Evolutionary conservation across 495 filamentous ascomycete genomes (phyloP), one percentile per base, ranked within the genome.

Genomic region (Pyronema domesticum): DNA sequence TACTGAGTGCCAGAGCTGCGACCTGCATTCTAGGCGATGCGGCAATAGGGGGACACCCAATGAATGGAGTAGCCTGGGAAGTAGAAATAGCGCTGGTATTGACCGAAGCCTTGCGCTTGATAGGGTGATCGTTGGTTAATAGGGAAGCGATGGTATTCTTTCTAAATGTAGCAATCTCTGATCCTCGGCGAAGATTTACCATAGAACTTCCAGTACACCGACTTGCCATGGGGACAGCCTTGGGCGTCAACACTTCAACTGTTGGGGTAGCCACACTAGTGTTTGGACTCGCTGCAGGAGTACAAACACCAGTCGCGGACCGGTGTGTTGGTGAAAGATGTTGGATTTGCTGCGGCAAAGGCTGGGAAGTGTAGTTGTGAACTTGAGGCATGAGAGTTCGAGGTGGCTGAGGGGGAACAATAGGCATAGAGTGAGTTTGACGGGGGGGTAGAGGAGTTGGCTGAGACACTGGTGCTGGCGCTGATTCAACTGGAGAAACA

Each of bases 251-350:
- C 67, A 68, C 77, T 59, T 71, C 73, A 65, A 67, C 39, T 6
- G 23, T n/a, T 39, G 56, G 5, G 50, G 51, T 58, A 3, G 45
- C 39, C 37, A 53, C 68, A 61, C 72, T 72, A 67, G 68, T 73
- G 63, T 71, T 72, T 69, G 75, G 73, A 82, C 84, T 82, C 84
- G 74, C 89, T 71, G 89, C 88, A 85, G 89, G 89, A 83, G 89
- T 93, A 71, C 72, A 77, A 63, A 79, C 80, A 67, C 77, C 75
- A 58, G 75, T 76, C 36, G 75, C 73, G 62, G 86, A 81, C n/a
- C 47, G 47, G 11, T 35, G 47, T 4, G 7, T 33, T 13, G 34
- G 50, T 14, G 86, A 89, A 68, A 89, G 68, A 60, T 80, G 78
- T 53, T 86, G 85, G 1, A 86, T 10, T 83, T 86, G 58, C 89